A percentile compares a stretch with the other conserved stretches of the same genome.
These are phyloP conservation scores for Beta lomatogona DNA, from an alignment of 179 eudicot species.

Conservation along the genomic window DNA sequence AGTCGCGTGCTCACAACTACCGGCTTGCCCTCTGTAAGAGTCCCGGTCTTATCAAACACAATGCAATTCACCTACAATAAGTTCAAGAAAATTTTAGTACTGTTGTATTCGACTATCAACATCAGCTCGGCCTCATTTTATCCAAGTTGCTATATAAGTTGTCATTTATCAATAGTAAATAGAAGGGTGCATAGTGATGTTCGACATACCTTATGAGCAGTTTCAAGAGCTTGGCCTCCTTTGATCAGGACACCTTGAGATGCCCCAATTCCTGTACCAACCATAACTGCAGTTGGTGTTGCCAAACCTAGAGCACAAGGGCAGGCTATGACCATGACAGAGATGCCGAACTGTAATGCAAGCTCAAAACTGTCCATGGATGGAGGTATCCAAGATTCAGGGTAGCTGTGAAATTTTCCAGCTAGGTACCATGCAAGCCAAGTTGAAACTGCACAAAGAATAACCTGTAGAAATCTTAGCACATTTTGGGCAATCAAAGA, in stretches of 20 bases:
- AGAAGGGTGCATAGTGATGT: background rate
- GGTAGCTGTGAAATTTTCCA: conserved; percentile 63
- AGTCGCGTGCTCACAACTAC: conserved; percentile 68
- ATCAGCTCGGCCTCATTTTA: background rate
- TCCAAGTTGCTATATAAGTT: background rate
- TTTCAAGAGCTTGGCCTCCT: conserved; percentile 98
- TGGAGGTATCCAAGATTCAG: conserved; percentile 83
- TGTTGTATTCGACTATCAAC: background rate
- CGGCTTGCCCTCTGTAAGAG: conserved; percentile 90
- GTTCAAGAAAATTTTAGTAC: background rate
- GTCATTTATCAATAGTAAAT: background rate
- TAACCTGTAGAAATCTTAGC: conserved; percentile 54
- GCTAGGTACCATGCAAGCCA: conserved; percentile 92
- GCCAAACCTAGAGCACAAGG: conserved; percentile 99
- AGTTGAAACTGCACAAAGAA: conserved; percentile 59
- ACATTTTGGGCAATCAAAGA: background rate
- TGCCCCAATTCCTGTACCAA: conserved; percentile 98
- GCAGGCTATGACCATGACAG: conserved; percentile 98
- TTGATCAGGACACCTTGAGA: conserved; percentile 94
- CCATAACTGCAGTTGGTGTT: conserved; percentile 99
- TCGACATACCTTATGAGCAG: conserved; percentile 72
- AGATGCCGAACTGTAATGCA: conserved; percentile 92
- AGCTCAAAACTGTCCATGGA: conserved; percentile 93
- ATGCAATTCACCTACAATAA: conserved; percentile 75
- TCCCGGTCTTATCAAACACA: conserved; percentile 97